These are phyloP conservation scores for Clavispora phyllophila DNA, from an alignment of 805 yeast species.

Conservation along the genomic window DNA sequence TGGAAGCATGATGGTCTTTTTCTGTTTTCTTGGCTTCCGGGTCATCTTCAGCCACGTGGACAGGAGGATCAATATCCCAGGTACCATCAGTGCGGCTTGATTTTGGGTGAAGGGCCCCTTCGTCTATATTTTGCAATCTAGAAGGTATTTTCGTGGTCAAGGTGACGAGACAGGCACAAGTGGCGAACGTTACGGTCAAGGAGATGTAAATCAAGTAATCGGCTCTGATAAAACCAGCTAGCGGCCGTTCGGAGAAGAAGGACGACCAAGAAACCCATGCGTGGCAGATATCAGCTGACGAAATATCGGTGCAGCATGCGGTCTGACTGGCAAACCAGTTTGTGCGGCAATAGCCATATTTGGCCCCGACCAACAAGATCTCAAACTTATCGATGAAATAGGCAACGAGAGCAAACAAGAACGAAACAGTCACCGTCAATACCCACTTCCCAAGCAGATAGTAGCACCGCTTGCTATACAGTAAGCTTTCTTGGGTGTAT, in stretches of 20 bases:
- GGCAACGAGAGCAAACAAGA: slow-evolving; percentile 45
- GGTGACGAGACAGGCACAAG: slow-evolving; percentile 40
- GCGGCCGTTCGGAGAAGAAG: slow-evolving; percentile 13
- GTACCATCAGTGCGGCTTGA: neutral
- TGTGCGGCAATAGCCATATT: slow-evolving; percentile 46
- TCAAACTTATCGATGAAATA: slow-evolving; percentile 45
- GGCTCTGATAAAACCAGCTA: slow-evolving; percentile 9
- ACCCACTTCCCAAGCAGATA: slow-evolving; percentile 46
- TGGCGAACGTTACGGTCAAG: slow-evolving; percentile 40
- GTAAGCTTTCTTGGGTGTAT: slow-evolving; percentile 9
- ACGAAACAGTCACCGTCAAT: slow-evolving; percentile 41
- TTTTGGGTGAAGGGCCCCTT: neutral
- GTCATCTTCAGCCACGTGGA: neutral
- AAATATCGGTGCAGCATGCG: slow-evolving; percentile 32
- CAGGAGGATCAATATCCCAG: neutral
- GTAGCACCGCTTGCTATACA: slow-evolving; percentile 21
- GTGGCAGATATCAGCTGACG: slow-evolving; percentile 19
- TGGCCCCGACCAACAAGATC: slow-evolving; percentile 43
- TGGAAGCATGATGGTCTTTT: neutral
- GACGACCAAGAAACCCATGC: slow-evolving; percentile 46
- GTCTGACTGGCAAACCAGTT: slow-evolving; percentile 42
- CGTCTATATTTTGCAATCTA: slow-evolving; percentile 14
- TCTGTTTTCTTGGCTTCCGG: neutral
- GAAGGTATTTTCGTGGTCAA: slow-evolving; percentile 40
- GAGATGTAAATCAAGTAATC: slow-evolving; percentile 34